phyloP scores from a whole-genome alignment of 192 early-diverging fungal genomes.

The Podila minutissima region DNA sequence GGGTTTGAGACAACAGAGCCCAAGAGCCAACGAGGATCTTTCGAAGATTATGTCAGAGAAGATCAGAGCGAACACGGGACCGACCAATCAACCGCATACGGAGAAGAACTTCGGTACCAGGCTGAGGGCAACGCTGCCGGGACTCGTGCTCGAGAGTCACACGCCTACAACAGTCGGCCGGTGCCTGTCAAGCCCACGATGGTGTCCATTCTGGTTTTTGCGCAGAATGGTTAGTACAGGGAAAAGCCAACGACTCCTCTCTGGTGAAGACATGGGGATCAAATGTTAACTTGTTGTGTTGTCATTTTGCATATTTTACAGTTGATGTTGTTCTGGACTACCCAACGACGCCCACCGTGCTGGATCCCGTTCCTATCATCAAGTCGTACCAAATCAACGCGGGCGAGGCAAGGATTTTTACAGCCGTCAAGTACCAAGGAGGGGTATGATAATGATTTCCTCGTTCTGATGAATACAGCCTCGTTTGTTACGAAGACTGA shows the following conservation, averaged over 20 bases:
- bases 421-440: constrained; percentile 60
- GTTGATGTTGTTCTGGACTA: constrained; percentile 50
- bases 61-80: constrained; percentile 47
- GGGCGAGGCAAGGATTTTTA: constrained; percentile 59
- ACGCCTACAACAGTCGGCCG: not conserved
- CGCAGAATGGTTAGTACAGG: constrained; percentile 36
- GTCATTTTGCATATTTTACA: constrained; percentile 1
- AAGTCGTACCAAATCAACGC: constrained; percentile 47
- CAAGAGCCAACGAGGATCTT: constrained; percentile 1
- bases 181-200: constrained; percentile 46
- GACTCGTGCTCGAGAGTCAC: constrained; percentile 1
- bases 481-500: not conserved
- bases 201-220: constrained; percentile 43
- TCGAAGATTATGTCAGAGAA: constrained; percentile 13
- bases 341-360: constrained; percentile 16
- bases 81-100: constrained; percentile 39
- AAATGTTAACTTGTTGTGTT: too few species aligned
- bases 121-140: constrained; percentile 19
- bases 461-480: not conserved
- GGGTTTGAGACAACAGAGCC: not conserved
- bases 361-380: constrained; percentile 14
- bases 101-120: constrained; percentile 43
- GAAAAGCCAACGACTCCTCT: not conserved
- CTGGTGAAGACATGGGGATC: not conserved
- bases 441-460: constrained; percentile 26